Percentiles rank a stretch among this genome's conserved stretches.
These are phyloP conservation scores for Tricholoma sp. DNA, from an alignment of 768 basidiomycete genomes.

Conservation along the genomic window DNA sequence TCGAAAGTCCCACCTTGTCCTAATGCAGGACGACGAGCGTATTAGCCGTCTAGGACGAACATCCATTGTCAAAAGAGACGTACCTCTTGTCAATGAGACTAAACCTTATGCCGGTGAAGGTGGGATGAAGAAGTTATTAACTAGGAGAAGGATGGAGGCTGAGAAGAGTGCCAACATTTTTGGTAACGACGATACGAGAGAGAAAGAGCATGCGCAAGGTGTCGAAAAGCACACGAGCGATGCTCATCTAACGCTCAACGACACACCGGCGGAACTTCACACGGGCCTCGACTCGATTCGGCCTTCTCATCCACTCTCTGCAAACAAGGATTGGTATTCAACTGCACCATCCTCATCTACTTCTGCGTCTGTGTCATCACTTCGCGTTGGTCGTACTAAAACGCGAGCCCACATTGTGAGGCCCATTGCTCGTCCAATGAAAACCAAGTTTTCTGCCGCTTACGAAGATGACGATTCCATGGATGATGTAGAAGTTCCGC, in stretches of 20 bases:
- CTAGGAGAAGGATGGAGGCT: constrained; percentile 54
- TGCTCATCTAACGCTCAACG: not conserved
- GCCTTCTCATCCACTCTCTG: constrained; percentile 18
- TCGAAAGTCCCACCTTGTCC: constrained; percentile 36
- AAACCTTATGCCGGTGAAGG: constrained; percentile 80
- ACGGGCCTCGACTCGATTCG: constrained; percentile 9
- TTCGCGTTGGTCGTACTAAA: constrained; percentile 63
- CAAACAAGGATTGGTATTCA: constrained; percentile 29
- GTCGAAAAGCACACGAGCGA: not conserved
- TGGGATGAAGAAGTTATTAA: constrained; percentile 72
- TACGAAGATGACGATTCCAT: constrained; percentile 49
- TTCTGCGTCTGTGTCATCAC: constrained; percentile 39
- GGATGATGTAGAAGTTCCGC: constrained; percentile 35
- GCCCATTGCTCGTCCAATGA: constrained; percentile 38
- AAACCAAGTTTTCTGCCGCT: constrained; percentile 61
- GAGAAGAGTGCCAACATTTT: constrained; percentile 26
- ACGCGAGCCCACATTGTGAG: constrained; percentile 57
- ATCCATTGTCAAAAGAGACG: constrained; percentile 33
- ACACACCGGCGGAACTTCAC: not conserved
- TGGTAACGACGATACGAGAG: not conserved
- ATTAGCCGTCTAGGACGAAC: constrained; percentile 43
- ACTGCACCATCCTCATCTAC: constrained; percentile 22
- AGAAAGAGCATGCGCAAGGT: not conserved
- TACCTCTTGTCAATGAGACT: constrained; percentile 42
- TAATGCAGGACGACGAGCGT: constrained; percentile 59